Percentiles rank a stretch among this genome's conserved stretches.
Evolutionary conservation across 2,329 filamentous ascomycete genomes (phyloP).

Genomic region (Colletotrichum agaves): DNA sequence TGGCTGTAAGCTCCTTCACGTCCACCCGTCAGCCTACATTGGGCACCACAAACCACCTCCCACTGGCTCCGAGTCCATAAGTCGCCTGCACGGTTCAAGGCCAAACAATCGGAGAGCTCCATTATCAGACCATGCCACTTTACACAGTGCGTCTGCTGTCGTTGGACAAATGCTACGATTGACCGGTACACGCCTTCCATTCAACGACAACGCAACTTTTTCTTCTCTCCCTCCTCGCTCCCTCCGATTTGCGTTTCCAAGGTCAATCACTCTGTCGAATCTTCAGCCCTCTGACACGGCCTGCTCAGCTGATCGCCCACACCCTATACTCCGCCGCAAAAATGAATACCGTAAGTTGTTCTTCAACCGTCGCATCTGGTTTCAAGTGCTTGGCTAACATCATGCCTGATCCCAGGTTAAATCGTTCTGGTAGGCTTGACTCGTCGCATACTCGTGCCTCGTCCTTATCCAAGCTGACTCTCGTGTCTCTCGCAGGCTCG

Average conservation of each 20-base stretch:
- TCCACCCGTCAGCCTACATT: no score
- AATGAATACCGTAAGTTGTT: conserved; percentile 66
- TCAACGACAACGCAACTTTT: conserved; percentile 14
- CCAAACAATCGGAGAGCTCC: conserved; percentile 28
- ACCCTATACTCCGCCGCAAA: conserved; percentile 40
- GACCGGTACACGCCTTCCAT: conserved; percentile 28
- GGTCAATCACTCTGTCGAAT: background rate
- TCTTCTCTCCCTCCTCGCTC: conserved; percentile 9
- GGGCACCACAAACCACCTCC: conserved; percentile 2
- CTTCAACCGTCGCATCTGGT: conserved; percentile 33
- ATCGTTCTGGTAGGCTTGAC: conserved; percentile 70
- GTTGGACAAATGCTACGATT: conserved; percentile 16
- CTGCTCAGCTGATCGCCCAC: background rate
- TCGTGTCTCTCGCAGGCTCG: conserved; percentile 69
- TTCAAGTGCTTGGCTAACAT: conserved; percentile 36
- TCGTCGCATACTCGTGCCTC: conserved; percentile 16
- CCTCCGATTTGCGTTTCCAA: background rate
- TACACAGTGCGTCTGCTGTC: conserved; percentile 24
- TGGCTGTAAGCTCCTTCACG: no score
- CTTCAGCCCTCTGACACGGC: conserved; percentile 3
- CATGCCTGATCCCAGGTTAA: conserved; percentile 58
- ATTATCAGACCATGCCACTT: conserved; percentile 39
- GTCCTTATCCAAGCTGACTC: conserved; percentile 31
- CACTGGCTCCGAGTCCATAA: conserved; percentile 14
- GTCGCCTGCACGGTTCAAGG: conserved; percentile 26